A percentile compares a stretch with the other conserved stretches of the same genome.
Evolutionary conservation across 306 rosid species (phyloP).

Genomic region (Rosa lucieae): DNA sequence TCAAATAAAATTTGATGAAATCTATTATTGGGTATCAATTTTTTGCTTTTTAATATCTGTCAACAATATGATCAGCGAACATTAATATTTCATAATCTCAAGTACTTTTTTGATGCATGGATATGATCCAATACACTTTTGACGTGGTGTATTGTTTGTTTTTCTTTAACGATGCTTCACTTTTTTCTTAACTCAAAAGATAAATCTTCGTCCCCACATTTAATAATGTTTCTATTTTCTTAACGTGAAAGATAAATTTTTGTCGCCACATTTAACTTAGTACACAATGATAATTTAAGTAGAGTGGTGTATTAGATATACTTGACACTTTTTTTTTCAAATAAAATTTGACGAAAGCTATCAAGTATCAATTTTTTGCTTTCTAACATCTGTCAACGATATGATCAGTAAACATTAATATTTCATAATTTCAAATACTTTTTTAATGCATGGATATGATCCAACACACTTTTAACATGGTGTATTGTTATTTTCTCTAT

Average conservation of each 20-base stretch:
- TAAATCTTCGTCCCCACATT: neutral
- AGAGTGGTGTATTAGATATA: neutral
- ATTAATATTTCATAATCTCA: neutral
- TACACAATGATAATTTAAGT: neutral
- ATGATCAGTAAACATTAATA: too few species aligned
- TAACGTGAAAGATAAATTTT: neutral
- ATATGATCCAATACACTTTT: neutral
- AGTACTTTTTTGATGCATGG: too few species aligned
- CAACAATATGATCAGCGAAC: too few species aligned
- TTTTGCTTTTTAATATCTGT: too few species aligned
- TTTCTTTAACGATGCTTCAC: neutral
- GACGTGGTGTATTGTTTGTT: too few species aligned
- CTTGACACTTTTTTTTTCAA: neutral
- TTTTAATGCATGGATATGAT: neutral
- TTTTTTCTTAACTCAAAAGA: neutral
- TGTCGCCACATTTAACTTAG: neutral
- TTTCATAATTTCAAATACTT: too few species aligned
- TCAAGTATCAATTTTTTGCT: too few species aligned
- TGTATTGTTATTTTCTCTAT: neutral
- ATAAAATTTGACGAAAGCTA: too few species aligned
- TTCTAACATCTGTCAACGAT: too few species aligned
- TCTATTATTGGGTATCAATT: too few species aligned
- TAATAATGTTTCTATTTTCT: neutral
- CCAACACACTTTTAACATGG: neutral
- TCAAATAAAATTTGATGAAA: too few species aligned